Evolutionary conservation across 495 filamentous ascomycete genomes (phyloP).

Genomic region (Xylaria nigripes): DNA sequence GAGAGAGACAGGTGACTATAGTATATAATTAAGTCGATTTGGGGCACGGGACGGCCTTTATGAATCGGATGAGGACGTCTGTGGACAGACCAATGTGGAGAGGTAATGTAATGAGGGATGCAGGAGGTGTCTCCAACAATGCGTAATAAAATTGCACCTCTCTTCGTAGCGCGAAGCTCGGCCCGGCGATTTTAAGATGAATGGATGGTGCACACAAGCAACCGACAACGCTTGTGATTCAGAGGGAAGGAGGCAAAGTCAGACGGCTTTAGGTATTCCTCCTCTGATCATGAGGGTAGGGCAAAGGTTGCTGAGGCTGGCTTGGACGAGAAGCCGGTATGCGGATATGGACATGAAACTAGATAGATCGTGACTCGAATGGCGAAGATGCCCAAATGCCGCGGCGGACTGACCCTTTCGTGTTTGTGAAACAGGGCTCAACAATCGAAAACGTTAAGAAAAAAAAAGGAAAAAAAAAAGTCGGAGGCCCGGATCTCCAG

Average conservation of each 20-base stretch:
- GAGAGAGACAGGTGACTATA: slow-evolving; percentile 1
- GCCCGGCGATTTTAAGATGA: not conserved
- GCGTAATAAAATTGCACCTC: slow-evolving; percentile 21
- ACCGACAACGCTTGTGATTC: slow-evolving; percentile 3
- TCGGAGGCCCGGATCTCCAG: slow-evolving; percentile 33
- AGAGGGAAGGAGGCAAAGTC: slow-evolving; percentile 2
- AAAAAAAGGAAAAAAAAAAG: slow-evolving; percentile 14
- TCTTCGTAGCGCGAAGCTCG: slow-evolving; percentile 1
- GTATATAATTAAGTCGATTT: slow-evolving; percentile 14
- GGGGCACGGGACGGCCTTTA: slow-evolving; percentile 17
- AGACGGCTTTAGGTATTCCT: slow-evolving; percentile 6
- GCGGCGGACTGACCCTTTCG: slow-evolving; percentile 15
- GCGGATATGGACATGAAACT: slow-evolving; percentile 14
- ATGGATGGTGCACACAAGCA: slow-evolving; percentile 2
- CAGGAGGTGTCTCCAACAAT: slow-evolving; percentile 18
- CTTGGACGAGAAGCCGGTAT: slow-evolving; percentile 13
- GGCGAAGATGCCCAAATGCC: slow-evolving; percentile 26
- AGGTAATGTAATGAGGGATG: slow-evolving; percentile 15
- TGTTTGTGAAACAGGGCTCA: slow-evolving; percentile 3
- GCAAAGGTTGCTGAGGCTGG: slow-evolving; percentile 4
- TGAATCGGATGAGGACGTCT: slow-evolving; percentile 18
- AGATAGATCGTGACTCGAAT: slow-evolving; percentile 22
- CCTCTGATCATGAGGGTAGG: slow-evolving; percentile 2
- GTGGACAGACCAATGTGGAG: slow-evolving; percentile 23
- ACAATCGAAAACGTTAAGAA: too few species aligned